Conservation (phyloP, 164 flowering plant genomes). For the Nymphaea thermarum region DNA sequence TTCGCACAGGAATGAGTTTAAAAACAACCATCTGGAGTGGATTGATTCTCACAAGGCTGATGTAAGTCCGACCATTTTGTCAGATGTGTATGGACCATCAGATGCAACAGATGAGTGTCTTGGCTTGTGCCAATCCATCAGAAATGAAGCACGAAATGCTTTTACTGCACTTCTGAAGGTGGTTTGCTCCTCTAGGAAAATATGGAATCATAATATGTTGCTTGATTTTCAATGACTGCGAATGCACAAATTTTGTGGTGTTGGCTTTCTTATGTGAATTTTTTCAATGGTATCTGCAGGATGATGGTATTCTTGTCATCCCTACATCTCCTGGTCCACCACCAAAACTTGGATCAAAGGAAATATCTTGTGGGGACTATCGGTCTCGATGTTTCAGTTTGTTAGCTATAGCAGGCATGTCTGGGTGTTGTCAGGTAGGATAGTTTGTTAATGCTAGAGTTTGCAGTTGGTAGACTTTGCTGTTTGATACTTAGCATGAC, state of each 20-base stretch:
- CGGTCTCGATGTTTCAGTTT: constrained; percentile 31
- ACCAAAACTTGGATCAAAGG: constrained; percentile 76
- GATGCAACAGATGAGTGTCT: constrained; percentile 31
- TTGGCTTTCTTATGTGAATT: too few species aligned
- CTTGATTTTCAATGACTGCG: too few species aligned
- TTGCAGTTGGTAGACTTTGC: neutral
- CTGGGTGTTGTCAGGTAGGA: constrained; percentile 92
- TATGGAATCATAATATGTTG: too few species aligned
- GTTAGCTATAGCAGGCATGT: constrained; percentile 66
- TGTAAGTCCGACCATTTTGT: constrained; percentile 32
- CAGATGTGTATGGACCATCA: constrained; percentile 17
- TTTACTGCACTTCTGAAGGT: constrained; percentile 68
- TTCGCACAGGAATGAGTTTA: constrained; percentile 60
- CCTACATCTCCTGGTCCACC: constrained; percentile 69
- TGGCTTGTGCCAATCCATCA: constrained; percentile 29
- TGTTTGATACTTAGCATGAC: neutral
- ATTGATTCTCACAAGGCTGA: constrained; percentile 40
- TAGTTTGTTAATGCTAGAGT: neutral
- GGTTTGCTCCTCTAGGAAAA: constrained; percentile 3
- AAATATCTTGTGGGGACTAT: constrained; percentile 45
- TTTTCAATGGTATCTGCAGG: constrained; percentile 21
- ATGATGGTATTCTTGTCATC: constrained; percentile 80
- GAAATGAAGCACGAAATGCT: constrained; percentile 58
- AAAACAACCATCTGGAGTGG: constrained; percentile 65
- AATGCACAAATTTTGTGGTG: too few species aligned